These are phyloP conservation scores for Pavlovales sp. DNA, from an alignment of 208 protist genomes.

Conservation along the genomic window DNA sequence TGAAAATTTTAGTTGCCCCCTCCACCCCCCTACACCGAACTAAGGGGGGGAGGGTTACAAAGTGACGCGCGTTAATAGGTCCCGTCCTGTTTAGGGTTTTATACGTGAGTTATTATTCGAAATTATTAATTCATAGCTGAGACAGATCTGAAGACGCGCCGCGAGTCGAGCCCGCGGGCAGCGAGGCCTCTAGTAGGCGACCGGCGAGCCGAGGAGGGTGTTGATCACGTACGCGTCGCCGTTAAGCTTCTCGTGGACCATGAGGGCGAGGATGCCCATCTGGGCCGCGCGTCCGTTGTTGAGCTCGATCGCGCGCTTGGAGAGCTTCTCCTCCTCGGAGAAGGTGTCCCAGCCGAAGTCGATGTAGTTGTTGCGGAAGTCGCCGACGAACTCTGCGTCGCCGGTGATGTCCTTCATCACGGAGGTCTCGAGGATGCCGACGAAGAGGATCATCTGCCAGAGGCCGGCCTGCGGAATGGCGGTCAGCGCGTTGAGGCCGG, in stretches of 20 bases:
- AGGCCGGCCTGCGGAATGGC: neutral
- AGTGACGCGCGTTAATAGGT: too few relatives aligned
- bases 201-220: too few relatives aligned
- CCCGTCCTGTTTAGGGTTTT: too few relatives aligned
- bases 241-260: slow-evolving; percentile 15
- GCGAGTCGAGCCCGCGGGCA: too few relatives aligned
- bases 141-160: too few relatives aligned
- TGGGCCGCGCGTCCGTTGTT: slow-evolving; percentile 37
- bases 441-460: neutral
- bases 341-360: neutral
- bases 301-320: neutral
- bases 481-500: neutral
- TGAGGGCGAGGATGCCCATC: slow-evolving; percentile 27
- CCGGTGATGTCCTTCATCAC: neutral
- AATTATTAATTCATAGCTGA: too few relatives aligned
- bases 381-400: neutral
- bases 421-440: neutral
- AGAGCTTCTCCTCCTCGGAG: neutral
- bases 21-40: too few relatives aligned
- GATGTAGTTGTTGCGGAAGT: neutral
- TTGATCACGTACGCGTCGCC: too few relatives aligned
- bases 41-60: too few relatives aligned
- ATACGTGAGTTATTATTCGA: too few relatives aligned
- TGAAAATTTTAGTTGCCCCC: too few relatives aligned
- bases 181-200: too few relatives aligned